phyloP scores from a whole-genome alignment of 2,329 filamentous ascomycete species.

The Colletotrichum tropicicola region DNA sequence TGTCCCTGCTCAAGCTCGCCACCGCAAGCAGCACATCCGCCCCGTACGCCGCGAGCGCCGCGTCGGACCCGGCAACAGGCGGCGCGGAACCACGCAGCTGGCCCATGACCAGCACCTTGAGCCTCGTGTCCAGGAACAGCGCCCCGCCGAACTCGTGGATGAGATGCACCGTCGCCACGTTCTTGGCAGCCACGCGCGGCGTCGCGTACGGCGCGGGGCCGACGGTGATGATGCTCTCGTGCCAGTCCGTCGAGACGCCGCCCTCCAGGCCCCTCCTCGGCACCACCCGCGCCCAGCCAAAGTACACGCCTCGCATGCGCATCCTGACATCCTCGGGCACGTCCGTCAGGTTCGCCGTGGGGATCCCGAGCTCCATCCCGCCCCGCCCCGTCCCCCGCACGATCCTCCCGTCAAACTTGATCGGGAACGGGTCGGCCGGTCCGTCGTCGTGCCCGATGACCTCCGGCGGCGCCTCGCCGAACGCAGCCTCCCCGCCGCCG shows the following conservation, averaged over 20 bases:
- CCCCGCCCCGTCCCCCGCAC: constrained; percentile 53
- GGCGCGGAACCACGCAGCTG: constrained; percentile 55
- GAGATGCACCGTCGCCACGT: constrained; percentile 62
- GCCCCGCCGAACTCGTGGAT: constrained; percentile 57
- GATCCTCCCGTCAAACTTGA: constrained; percentile 60
- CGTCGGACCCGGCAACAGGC: constrained; percentile 26
- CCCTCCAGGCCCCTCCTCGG: constrained; percentile 42
- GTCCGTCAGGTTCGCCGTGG: constrained; percentile 62
- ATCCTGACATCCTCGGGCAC: constrained; percentile 62
- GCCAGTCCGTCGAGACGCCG: constrained; percentile 60
- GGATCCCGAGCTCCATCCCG: constrained; percentile 51
- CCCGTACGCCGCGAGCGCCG: constrained; percentile 40
- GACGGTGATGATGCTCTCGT: constrained; percentile 66
- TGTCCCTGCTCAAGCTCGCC: constrained; percentile 54
- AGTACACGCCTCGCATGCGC: constrained; percentile 69
- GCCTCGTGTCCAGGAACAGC: constrained; percentile 49
- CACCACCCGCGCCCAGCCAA: constrained; percentile 67
- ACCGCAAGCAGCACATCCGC: constrained; percentile 53
- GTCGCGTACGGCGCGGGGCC: constrained; percentile 57
- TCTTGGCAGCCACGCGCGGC: constrained; percentile 56
- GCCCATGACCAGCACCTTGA: constrained; percentile 69
- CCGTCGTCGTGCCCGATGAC: constrained; percentile 60
- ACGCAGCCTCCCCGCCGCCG: constrained; percentile 34
- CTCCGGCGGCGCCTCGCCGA: constrained; percentile 41
- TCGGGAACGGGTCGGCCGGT: constrained; percentile 61